A percentile compares a stretch with the other conserved stretches of the same genome.
These are phyloP conservation scores for Amanita rubescens DNA, from an alignment of 768 basidiomycete species.

Conservation along the genomic window DNA sequence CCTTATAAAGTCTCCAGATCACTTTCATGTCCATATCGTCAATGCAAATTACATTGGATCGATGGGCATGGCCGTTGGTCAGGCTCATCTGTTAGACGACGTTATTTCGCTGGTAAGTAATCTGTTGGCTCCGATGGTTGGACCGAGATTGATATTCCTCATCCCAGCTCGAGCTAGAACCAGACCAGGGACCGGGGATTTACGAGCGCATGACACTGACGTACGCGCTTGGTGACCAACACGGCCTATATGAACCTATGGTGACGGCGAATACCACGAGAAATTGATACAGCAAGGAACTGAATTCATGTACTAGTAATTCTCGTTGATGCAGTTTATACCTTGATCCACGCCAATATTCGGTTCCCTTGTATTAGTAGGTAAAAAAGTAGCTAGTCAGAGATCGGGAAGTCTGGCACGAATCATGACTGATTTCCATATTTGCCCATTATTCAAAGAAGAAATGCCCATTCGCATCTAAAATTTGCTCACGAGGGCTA, in stretches of 20 bases:
- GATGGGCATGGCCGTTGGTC: conserved; percentile 76
- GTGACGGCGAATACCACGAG: not conserved
- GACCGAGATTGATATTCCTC: not conserved
- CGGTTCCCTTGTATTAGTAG: too few relatives aligned
- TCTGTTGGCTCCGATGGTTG: not conserved
- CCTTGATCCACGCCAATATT: too few relatives aligned
- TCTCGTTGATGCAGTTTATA: too few relatives aligned
- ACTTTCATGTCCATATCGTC: conserved; percentile 91
- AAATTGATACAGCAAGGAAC: too few relatives aligned
- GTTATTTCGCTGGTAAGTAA: conserved; percentile 73
- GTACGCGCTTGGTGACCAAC: conserved; percentile 78
- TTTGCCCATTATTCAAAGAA: too few relatives aligned
- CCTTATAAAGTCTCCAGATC: conserved; percentile 43
- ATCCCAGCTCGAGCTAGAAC: conserved; percentile 49
- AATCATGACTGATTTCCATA: too few relatives aligned
- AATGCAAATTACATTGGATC: conserved; percentile 62
- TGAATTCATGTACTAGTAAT: too few relatives aligned
- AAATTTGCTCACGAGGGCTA: too few relatives aligned
- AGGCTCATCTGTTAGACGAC: conserved; percentile 91
- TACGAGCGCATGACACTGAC: conserved; percentile 71
- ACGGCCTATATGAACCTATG: conserved; percentile 54
- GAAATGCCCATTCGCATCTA: too few relatives aligned
- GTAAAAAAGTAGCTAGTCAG: too few relatives aligned
- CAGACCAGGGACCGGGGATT: conserved; percentile 42
- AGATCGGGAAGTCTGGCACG: too few relatives aligned